phyloP scores from a whole-genome alignment of 169 alveolate species.

The Besnoitia besnoiti region DNA sequence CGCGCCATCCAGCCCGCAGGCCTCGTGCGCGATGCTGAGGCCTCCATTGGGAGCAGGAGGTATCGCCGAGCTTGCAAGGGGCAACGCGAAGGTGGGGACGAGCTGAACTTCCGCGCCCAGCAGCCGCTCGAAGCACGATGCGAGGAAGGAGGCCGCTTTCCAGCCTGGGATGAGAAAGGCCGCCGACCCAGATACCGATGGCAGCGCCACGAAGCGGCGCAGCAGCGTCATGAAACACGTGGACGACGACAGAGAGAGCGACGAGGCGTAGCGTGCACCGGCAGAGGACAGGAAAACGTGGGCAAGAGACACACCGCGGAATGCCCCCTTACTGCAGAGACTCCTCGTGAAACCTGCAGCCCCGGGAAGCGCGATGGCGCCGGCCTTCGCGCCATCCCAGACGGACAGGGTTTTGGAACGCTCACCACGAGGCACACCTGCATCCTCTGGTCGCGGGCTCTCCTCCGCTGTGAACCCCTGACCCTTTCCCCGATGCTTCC shows the following conservation, averaged over 20 bases:
- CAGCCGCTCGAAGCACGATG: slow-evolving; percentile 35
- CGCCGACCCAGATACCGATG: slow-evolving; percentile 15
- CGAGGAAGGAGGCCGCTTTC: slow-evolving; percentile 32
- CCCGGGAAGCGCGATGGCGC: no score
- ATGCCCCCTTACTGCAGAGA: no score
- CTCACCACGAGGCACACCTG: no score
- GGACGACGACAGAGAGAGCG: background rate
- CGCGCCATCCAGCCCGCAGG: background rate
- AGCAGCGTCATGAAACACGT: background rate
- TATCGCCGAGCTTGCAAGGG: background rate
- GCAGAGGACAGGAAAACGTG: no score
- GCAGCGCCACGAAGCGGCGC: slow-evolving; percentile 11
- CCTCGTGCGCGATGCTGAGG: background rate
- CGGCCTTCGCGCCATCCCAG: no score
- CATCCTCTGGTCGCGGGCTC: no score
- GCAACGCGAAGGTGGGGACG: background rate
- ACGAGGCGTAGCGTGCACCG: no score
- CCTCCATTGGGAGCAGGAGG: background rate
- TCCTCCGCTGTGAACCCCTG: no score
- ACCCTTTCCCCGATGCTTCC: no score
- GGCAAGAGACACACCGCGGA: no score
- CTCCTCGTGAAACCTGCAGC: no score
- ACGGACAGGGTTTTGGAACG: no score
- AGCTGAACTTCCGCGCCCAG: slow-evolving; percentile 28
- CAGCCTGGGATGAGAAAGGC: background rate